Conservation (phyloP, 2,329 filamentous ascomycete species). For the Cladosporium sp. region DNA sequence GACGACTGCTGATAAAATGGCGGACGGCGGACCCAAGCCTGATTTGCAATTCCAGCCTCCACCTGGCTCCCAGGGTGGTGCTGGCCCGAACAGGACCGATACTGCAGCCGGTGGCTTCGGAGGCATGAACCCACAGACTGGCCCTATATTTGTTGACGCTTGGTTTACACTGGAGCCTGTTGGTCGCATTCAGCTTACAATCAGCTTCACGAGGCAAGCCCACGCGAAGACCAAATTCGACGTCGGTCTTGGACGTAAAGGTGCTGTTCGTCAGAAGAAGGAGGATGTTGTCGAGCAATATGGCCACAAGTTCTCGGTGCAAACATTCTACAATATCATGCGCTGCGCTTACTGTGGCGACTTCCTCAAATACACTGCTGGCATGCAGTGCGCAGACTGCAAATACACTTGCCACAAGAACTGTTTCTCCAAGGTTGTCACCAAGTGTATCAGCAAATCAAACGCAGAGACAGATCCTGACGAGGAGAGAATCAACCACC, state of each 20-base stretch:
- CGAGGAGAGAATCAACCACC: constrained; percentile 99
- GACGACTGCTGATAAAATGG: constrained; percentile 97
- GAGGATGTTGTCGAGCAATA: constrained; percentile 99
- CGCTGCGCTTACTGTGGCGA: constrained; percentile 96
- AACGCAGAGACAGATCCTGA: constrained; percentile 98
- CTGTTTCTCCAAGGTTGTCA: constrained; percentile 94
- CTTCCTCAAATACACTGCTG: constrained; percentile 96
- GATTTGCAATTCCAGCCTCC: constrained; percentile 58
- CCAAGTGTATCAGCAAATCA: constrained; percentile 99
- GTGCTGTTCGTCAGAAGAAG: constrained; percentile 94
- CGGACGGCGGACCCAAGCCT: constrained; percentile 57
- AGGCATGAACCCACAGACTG: constrained; percentile 52
- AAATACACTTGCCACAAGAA: constrained; percentile 99
- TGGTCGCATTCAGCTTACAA: constrained; percentile 84
- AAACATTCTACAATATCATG: constrained; percentile 99
- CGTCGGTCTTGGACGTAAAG: constrained; percentile 88
- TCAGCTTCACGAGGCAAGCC: constrained; percentile 90
- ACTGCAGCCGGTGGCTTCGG: constrained; percentile 43
- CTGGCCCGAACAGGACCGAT: constrained; percentile 26
- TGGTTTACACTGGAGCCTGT: constrained; percentile 98
- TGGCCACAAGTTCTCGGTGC: constrained; percentile 97
- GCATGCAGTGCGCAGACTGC: constrained; percentile 99
- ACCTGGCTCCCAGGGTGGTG: constrained; percentile 43
- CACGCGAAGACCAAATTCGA: constrained; percentile 82
- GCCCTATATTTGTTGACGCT: constrained; percentile 70